Conservation (phyloP, 2,329 filamentous ascomycete species). For the Zymoseptoria crescenta region DNA sequence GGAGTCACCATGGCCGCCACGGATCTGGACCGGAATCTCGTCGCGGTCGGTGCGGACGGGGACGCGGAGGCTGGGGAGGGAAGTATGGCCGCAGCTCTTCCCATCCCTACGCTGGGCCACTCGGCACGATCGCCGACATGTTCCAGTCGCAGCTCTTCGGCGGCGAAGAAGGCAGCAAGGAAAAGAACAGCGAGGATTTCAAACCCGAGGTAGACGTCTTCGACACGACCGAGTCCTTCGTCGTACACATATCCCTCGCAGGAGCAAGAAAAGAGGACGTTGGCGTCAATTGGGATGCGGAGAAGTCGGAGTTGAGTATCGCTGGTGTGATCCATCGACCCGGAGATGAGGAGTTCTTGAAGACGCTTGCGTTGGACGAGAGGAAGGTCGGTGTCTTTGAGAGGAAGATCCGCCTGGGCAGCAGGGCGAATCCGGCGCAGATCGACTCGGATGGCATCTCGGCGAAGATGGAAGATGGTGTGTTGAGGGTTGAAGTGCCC, state of each 20-base stretch:
- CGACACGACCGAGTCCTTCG: slow-evolving; percentile 55
- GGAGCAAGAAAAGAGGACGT: slow-evolving; percentile 74
- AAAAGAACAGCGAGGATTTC: slow-evolving; percentile 46
- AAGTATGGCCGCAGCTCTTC: slow-evolving; percentile 15
- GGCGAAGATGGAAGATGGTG: slow-evolving; percentile 70
- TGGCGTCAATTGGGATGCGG: slow-evolving; percentile 66
- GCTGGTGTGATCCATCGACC: slow-evolving; percentile 67
- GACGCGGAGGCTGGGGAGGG: slow-evolving; percentile 23
- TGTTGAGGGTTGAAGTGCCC: slow-evolving; percentile 68
- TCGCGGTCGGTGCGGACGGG: slow-evolving; percentile 24
- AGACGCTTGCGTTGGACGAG: slow-evolving; percentile 56
- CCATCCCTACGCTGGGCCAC: slow-evolving; percentile 17
- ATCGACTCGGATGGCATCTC: slow-evolving; percentile 61
- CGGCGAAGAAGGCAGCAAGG: slow-evolving; percentile 16
- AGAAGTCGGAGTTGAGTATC: slow-evolving; percentile 57
- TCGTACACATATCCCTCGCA: slow-evolving; percentile 66
- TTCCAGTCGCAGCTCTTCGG: slow-evolving; percentile 33
- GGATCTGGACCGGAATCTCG: slow-evolving; percentile 20
- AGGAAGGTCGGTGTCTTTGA: slow-evolving; percentile 68
- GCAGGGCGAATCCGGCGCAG: slow-evolving; percentile 47
- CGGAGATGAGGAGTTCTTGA: slow-evolving; percentile 61
- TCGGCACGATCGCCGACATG: slow-evolving; percentile 27
- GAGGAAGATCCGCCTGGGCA: slow-evolving; percentile 56
- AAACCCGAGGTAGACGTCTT: slow-evolving; percentile 67
- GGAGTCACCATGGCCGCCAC: slow-evolving; percentile 13